Evolutionary conservation across 768 basidiomycete genomes (phyloP).

Genomic region (Pleurotus giganteus): DNA sequence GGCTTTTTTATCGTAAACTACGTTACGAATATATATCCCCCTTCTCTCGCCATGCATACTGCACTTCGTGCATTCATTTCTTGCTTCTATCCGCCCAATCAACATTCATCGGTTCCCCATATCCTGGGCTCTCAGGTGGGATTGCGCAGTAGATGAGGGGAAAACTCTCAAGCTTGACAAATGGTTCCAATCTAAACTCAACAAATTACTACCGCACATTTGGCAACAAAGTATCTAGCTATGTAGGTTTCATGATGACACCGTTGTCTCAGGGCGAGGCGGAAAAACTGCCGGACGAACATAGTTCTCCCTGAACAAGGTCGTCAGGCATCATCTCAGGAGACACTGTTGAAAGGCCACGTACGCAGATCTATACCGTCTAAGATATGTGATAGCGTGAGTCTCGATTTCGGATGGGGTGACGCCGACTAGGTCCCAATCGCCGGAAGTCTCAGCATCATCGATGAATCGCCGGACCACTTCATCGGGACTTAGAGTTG

Average conservation of each 20-base stretch:
- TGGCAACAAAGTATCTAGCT: neutral
- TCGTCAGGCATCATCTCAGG: slow-evolving; percentile 21
- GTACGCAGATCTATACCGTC: slow-evolving; percentile 86
- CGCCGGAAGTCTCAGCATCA: slow-evolving; percentile 70
- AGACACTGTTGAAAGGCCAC: slow-evolving; percentile 31
- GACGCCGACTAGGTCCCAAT: slow-evolving; percentile 84
- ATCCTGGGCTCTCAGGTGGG: neutral
- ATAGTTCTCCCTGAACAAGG: slow-evolving; percentile 53
- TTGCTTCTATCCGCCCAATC: neutral
- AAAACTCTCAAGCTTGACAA: too few species aligned
- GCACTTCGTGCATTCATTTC: neutral
- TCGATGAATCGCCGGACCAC: slow-evolving; percentile 84
- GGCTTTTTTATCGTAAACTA: slow-evolving; percentile 9
- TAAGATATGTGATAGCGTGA: slow-evolving; percentile 85
- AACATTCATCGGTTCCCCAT: neutral
- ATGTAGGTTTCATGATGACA: slow-evolving; percentile 4
- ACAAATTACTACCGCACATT: neutral
- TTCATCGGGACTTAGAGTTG: slow-evolving; percentile 86
- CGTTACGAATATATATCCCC: slow-evolving; percentile 9
- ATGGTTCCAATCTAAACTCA: slow-evolving; percentile 1
- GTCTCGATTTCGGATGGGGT: slow-evolving; percentile 80
- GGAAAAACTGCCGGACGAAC: slow-evolving; percentile 68
- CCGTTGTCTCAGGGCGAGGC: slow-evolving; percentile 26
- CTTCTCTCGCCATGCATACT: neutral
- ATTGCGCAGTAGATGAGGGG: neutral